These are phyloP conservation scores for Blastocystis hominis DNA, from an alignment of 352 stramenopile species.

Conservation along the genomic window DNA sequence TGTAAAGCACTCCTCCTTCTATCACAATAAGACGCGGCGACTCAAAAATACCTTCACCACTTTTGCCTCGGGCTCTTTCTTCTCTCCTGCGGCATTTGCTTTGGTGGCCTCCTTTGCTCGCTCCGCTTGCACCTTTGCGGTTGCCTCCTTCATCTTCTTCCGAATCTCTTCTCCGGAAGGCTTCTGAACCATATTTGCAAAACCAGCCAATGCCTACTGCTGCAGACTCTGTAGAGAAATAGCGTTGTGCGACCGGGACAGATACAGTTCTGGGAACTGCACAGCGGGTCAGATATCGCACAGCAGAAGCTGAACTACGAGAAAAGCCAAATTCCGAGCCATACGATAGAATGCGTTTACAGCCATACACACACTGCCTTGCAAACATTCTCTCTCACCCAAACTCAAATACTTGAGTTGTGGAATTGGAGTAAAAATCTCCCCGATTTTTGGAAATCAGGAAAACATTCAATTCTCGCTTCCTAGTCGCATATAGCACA, in stretches of 20 bases:
- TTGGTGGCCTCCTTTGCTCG: background rate
- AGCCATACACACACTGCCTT: slow-evolving; percentile 2
- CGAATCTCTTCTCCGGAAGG: slow-evolving; percentile 15
- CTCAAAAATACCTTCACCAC: background rate
- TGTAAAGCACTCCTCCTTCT: slow-evolving; percentile 53
- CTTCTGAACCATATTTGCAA: background rate
- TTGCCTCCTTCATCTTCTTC: slow-evolving; percentile 54
- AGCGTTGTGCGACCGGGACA: background rate
- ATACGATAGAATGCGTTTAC: slow-evolving; percentile 44
- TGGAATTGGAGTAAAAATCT: background rate
- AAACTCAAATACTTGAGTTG: background rate
- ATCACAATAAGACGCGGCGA: background rate
- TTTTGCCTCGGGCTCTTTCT: background rate
- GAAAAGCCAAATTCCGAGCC: background rate
- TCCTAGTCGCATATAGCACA: background rate
- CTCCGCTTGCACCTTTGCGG: slow-evolving; percentile 32
- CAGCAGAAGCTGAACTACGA: slow-evolving; percentile 23
- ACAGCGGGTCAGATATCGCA: background rate
- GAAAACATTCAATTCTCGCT: background rate
- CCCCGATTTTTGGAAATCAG: background rate
- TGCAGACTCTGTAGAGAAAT: slow-evolving; percentile 32
- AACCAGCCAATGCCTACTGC: background rate
- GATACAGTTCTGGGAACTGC: background rate
- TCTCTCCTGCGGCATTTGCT: background rate
- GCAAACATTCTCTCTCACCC: slow-evolving; percentile 42